These are phyloP conservation scores for Amanita subjunquillea DNA, from an alignment of 768 basidiomycete species.

Conservation along the genomic window DNA sequence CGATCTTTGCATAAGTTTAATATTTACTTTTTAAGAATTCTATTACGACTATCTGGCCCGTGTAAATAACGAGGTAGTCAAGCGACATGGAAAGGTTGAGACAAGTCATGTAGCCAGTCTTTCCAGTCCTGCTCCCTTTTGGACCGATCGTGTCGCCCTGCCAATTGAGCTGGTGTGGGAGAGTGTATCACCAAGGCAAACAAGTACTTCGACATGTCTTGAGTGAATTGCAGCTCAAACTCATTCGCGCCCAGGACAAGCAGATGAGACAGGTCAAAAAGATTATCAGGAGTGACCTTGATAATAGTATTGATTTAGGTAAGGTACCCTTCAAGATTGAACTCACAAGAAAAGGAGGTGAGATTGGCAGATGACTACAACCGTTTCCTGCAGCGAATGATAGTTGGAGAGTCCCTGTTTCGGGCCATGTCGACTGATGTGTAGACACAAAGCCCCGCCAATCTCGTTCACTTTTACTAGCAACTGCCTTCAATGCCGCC, in stretches of 20 bases:
- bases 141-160: conserved; percentile 18
- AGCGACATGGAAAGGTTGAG: conserved; percentile 20
- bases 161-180: conserved; percentile 36
- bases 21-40: background rate
- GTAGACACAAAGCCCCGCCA: conserved; percentile 1
- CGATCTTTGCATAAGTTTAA: background rate
- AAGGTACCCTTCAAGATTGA: background rate
- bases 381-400: background rate
- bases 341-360: conserved; percentile 4
- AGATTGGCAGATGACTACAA: background rate
- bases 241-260: conserved; percentile 29
- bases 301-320: background rate
- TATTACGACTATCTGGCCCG: no score
- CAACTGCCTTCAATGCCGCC: background rate
- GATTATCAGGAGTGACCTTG: conserved; percentile 36
- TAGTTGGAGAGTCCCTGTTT: background rate
- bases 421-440: conserved; percentile 1
- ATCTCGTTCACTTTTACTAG: background rate
- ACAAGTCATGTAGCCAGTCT: conserved; percentile 25
- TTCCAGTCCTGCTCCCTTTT: conserved; percentile 29
- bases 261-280: conserved; percentile 42
- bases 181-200: conserved; percentile 39
- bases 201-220: conserved; percentile 32
- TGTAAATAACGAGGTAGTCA: background rate
- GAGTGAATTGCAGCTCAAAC: conserved; percentile 30